Evolutionary conservation across 2,329 filamentous ascomycete genomes (phyloP).

Genomic region (Sclerotinia borealis): DNA sequence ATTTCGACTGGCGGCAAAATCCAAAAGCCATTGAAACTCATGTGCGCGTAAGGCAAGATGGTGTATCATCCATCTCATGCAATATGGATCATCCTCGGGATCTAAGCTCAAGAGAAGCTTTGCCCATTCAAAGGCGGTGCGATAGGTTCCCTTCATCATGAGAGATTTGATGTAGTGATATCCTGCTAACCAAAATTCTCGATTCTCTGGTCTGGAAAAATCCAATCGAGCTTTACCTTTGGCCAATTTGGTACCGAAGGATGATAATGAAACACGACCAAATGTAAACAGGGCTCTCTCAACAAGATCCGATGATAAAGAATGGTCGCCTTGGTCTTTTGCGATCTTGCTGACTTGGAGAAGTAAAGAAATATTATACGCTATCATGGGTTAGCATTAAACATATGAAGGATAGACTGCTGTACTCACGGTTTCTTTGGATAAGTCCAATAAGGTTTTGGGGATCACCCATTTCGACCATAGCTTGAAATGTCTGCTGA

Average conservation of each 20-base stretch:
- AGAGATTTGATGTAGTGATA: constrained; percentile 86
- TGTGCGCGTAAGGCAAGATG: constrained; percentile 76
- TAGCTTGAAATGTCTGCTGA: constrained; percentile 69
- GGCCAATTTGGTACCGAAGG: constrained; percentile 70
- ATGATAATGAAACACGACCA: constrained; percentile 78
- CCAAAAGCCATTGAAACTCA: constrained; percentile 69
- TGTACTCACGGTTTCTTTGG: constrained; percentile 51
- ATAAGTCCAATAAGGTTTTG: constrained; percentile 75
- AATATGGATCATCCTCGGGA: constrained; percentile 71
- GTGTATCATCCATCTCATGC: constrained; percentile 73
- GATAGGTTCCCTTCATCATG: constrained; percentile 84
- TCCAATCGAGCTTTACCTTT: constrained; percentile 75
- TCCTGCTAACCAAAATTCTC: constrained; percentile 85
- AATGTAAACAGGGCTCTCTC: constrained; percentile 91
- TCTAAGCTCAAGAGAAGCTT: constrained; percentile 76
- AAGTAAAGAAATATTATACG: constrained; percentile 91
- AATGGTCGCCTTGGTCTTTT: constrained; percentile 83
- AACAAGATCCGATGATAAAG: constrained; percentile 77
- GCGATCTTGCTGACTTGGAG: constrained; percentile 89
- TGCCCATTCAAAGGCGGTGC: constrained; percentile 89
- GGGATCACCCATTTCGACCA: constrained; percentile 79
- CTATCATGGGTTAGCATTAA: constrained; percentile 33
- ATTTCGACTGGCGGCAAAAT: constrained; percentile 51
- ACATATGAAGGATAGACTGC: neutral
- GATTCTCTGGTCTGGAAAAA: constrained; percentile 77